Evolutionary conservation across 805 yeast genomes (phyloP), one percentile per base, ranked within the genome.

Genomic region (Kregervanrija fluxuum): DNA sequence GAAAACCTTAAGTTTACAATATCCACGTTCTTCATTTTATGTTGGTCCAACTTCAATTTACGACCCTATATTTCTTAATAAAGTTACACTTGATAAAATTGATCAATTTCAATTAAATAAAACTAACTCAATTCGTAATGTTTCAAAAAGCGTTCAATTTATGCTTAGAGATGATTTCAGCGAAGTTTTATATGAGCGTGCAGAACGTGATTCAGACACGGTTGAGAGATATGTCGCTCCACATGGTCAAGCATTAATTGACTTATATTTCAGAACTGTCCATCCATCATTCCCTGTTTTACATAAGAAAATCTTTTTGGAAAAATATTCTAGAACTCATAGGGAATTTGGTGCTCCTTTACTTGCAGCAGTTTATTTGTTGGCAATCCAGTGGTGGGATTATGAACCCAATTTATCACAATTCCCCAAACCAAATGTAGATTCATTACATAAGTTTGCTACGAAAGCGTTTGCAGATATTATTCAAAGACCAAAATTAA

Each of bases 351-450:
- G 93, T 43, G 95, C 97, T 0, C 95, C 97, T 0, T 65, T 91
- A 41, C 67, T 91, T 39, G 97, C 97, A 0, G 85, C 96, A 0
- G 95, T 91, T 1, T 91, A 91, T 59, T 79, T 85, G 9, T 67
- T 90, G 46, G 95, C 97, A 0, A 74, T 86, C 37, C 91, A 87
- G 59, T 88, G 95, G 95, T 90, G 97, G 97, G 91, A 86, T 52
- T 82, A 81, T 60, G 90, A 82, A 55, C 85, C 95, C 2, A 80
- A 77, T 48, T 68, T 90, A 43, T 77, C 87, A 41, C 78, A 85
- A 16, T 79, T 76, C 44, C 81, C 89, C 0, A 85, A 86, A 52
- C 97, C 97, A 0, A 84, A 87, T 59, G 80, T 78, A 4, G 77
- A 75, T 9, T 78, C 80, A 1, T 65, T 91, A 45, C 81, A 80